These are phyloP conservation scores for Trichophyton verrucosum DNA, from an alignment of 2,329 filamentous ascomycete genomes.

Conservation along the genomic window DNA sequence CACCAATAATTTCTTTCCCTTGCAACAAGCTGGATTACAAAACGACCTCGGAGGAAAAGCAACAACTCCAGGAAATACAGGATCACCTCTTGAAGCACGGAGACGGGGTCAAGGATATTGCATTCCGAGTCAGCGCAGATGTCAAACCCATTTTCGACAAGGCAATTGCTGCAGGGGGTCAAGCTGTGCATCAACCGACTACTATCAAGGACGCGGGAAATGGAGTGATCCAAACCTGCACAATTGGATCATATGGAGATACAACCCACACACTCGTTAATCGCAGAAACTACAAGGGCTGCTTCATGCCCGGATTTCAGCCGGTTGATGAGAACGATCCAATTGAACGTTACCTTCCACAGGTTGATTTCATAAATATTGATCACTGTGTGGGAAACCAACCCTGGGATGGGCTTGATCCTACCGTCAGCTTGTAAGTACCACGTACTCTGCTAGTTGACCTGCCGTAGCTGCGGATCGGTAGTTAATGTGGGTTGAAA, in stretches of 20 bases:
- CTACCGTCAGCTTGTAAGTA: slow-evolving; percentile 40
- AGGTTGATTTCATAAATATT: slow-evolving; percentile 58
- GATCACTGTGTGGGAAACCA: slow-evolving; percentile 96
- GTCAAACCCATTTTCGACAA: slow-evolving; percentile 60
- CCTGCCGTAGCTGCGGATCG: slow-evolving; percentile 11
- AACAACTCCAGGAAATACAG: slow-evolving; percentile 59
- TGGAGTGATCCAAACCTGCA: slow-evolving; percentile 56
- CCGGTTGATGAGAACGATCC: slow-evolving; percentile 36
- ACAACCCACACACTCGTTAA: slow-evolving; percentile 79
- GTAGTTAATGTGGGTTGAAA: not conserved
- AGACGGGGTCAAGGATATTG: slow-evolving; percentile 84
- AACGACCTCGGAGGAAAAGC: slow-evolving; percentile 48
- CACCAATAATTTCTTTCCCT: slow-evolving; percentile 42
- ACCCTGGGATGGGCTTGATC: slow-evolving; percentile 70
- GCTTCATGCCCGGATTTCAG: slow-evolving; percentile 67
- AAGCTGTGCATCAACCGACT: slow-evolving; percentile 49
- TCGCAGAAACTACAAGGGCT: slow-evolving; percentile 52
- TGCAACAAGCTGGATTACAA: slow-evolving; percentile 41
- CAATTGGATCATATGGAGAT: slow-evolving; percentile 76
- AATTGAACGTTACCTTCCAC: slow-evolving; percentile 40
- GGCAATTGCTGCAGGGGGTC: slow-evolving; percentile 57
- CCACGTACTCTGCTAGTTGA: slow-evolving; percentile 13
- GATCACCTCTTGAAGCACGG: slow-evolving; percentile 70
- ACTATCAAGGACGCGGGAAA: slow-evolving; percentile 42
- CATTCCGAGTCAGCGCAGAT: slow-evolving; percentile 68